Evolutionary conservation across 331 rosid species (phyloP).

Genomic region (Acacia pycnantha): DNA sequence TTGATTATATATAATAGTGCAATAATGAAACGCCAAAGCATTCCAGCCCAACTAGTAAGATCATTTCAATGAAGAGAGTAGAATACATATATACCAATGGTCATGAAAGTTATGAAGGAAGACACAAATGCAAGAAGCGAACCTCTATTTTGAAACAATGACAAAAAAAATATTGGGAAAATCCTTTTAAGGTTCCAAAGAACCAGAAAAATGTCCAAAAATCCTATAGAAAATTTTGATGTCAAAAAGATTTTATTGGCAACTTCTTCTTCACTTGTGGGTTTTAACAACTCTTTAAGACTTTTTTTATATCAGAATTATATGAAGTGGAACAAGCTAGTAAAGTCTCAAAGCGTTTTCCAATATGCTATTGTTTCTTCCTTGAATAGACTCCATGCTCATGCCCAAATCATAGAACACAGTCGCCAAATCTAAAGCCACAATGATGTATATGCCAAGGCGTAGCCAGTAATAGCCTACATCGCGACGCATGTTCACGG

Average conservation of each 20-base stretch:
- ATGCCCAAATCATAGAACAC: conserved; percentile 38
- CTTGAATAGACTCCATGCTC: conserved; percentile 42
- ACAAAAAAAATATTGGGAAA: neutral
- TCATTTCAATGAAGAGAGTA: neutral
- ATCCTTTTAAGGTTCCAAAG: too few species aligned
- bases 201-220: too few species aligned
- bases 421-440: conserved; percentile 48
- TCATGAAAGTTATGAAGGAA: conserved; percentile 70
- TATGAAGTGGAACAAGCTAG: neutral
- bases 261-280: too few species aligned
- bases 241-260: too few species aligned
- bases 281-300: too few species aligned
- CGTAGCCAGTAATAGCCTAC: conserved; percentile 75
- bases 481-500: conserved; percentile 63
- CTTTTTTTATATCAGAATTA: too few species aligned
- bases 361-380: neutral
- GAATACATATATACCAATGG: conserved; percentile 40
- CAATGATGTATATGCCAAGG: conserved; percentile 36
- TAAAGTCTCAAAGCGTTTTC: too few species aligned
- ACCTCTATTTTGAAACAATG: conserved; percentile 53
- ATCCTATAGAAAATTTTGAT: too few species aligned
- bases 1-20: too few species aligned
- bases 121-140: conserved; percentile 41
- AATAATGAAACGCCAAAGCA: too few species aligned
- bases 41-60: neutral